Base-by-base conservation (phyloP, 75 land plant genomes). In the Isoetes taiwanensis region DNA sequence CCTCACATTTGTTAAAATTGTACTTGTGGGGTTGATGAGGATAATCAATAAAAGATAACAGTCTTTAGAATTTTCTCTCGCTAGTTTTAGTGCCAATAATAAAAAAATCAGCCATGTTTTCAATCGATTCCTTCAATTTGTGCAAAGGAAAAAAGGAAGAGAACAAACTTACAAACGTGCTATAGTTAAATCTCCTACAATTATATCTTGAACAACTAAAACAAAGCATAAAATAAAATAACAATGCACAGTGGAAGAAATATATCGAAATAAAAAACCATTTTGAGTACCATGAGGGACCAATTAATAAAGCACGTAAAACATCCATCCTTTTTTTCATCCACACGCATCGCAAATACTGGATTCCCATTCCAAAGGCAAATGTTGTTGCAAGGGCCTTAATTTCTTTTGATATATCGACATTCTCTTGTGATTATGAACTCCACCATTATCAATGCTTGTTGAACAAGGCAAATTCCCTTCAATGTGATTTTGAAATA, bases 201-300 rank as follows among this genome's bases (percentile, higher is more conserved):
- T n/a, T n/a, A n/a, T n/a, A n/a, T n/a, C n/a, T n/a, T n/a, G n/a
- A n/a, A n/a, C n/a, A 37, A 9, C 14, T 10, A 14, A 10, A 37
- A 14, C 39, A 37, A 37, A 14, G 9, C 39, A 37, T 37, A 14
- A 37, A 37, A n/a, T n/a, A n/a, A 9, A 37, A 31, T 28, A 24
- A 14, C 58, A n/a, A 26, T 56, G 65, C 72, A 59, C 24, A 69
- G 72, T 42, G 72, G 66, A 31, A 72, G 43, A 33, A 61, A 61
- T 32, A 72, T 61, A 52, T 72, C 75, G 28, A 72, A 72, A 11
- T 67, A 72, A 72, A 29, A 67, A 19, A 11, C 75, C 75, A 67
- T 72, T 72, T 46, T 72, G 72, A 50, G 75, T 72, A 10, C 54
- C 72, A 35, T 40, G 34, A 0, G 75, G 75, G 9, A 70, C 75